These are phyloP conservation scores for Chaetomium sp. DNA, from an alignment of 2,329 filamentous ascomycete species.

Conservation along the genomic window DNA sequence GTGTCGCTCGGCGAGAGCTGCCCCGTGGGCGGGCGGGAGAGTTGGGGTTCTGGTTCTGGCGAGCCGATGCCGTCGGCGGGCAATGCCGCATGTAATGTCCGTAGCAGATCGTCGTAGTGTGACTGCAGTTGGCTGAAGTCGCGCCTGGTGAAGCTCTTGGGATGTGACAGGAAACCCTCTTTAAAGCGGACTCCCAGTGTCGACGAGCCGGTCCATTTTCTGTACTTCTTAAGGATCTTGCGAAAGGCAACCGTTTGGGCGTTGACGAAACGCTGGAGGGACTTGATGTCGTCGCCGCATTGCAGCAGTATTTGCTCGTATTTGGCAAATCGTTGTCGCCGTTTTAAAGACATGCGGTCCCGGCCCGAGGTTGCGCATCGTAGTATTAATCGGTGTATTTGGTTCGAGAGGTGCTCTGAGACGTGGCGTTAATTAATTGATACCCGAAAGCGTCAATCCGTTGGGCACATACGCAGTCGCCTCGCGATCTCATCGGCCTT, in stretches of 20 bases:
- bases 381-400: constrained; percentile 51
- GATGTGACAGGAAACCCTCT: constrained; percentile 64
- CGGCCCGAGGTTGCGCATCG: constrained; percentile 44
- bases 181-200: constrained; percentile 67
- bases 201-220: constrained; percentile 79
- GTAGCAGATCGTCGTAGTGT: constrained; percentile 55
- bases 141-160: constrained; percentile 70
- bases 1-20: constrained; percentile 30
- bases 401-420: constrained; percentile 53
- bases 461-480: constrained; percentile 59
- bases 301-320: constrained; percentile 55
- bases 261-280: constrained; percentile 69
- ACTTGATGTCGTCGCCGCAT: constrained; percentile 71
- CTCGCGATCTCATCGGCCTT: constrained; percentile 78
- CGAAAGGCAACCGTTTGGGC: constrained; percentile 76
- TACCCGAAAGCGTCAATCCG: background rate
- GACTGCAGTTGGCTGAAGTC: constrained; percentile 60
- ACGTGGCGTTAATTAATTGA: constrained; percentile 32
- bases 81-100: constrained; percentile 50
- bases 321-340: constrained; percentile 55
- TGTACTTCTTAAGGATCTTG: constrained; percentile 85
- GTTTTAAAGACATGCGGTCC: constrained; percentile 46
- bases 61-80: constrained; percentile 37
- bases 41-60: constrained; percentile 20
- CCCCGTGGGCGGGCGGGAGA: constrained; percentile 20